Evolutionary conservation across 208 protist genomes (phyloP), one percentile per base, ranked within the genome.

Genomic region (Acanthamoeba royreba): DNA sequence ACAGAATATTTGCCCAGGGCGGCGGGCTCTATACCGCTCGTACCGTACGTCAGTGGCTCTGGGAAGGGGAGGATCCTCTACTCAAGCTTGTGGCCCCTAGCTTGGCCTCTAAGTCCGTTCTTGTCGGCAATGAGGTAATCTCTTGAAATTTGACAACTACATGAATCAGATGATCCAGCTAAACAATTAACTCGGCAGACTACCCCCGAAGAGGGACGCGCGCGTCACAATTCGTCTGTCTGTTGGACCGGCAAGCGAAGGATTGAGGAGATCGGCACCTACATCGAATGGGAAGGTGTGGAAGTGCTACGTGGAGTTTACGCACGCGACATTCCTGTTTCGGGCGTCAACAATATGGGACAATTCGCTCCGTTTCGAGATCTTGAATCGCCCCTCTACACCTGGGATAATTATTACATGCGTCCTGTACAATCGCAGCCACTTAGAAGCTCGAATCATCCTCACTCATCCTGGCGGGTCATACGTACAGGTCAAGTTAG

Each of bases 31-130:
- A 72, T 40, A 72, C 85, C 2, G 85, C 85, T 28, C 85, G 85
- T 19, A 91, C 85, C 43, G 85, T 91, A 13, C 55, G 43, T 63
- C 33, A 91, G 85, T 91, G 85, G 85, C 63, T 77, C 31, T 77
- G 63, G 63, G 63, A 77, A n/a, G 19, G 63, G 15, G 33, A 42
- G 31, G 63, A 77, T n/a, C 63, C 63, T 9, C 63, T 77, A 7
- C 63, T 77, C 31, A 5, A 77, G 28, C 28, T 77, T n/a, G 63
- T 77, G 28, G 63, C 63, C 28, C 63, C 63, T 19, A 40, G 33
- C 35, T 38, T 77, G 33, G 63, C 63, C 63, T 77, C 63, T 38
- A 77, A 77, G 63, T 77, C 63, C 28, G 63, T 77, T 38, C 63
- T 77, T 38, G 63, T 77, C 25, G 63, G 63, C 25, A 77, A 77